phyloP scores from a whole-genome alignment of 2,329 filamentous ascomycete genomes.

The Furcasterigmium sp. region DNA sequence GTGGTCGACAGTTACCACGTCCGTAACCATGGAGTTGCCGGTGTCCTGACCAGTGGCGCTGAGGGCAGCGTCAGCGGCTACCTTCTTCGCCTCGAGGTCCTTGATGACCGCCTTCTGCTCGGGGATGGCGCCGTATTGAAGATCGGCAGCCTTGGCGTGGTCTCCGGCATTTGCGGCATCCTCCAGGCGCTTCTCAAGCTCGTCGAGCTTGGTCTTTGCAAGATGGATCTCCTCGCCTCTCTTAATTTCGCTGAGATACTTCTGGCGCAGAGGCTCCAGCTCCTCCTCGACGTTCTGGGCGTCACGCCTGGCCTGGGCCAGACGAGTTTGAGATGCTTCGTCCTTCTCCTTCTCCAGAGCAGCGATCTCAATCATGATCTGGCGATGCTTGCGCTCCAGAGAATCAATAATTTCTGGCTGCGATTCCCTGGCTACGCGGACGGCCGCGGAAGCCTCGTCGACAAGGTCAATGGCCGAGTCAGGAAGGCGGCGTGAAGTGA shows the following conservation, averaged over 20 bases:
- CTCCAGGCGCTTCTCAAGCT: constrained; percentile 84
- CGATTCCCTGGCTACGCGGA: constrained; percentile 90
- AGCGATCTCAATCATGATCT: constrained; percentile 96
- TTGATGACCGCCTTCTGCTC: constrained; percentile 81
- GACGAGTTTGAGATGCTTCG: constrained; percentile 79
- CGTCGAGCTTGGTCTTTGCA: constrained; percentile 90
- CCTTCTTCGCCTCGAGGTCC: constrained; percentile 74
- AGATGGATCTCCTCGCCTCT: constrained; percentile 90
- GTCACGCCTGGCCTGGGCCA: constrained; percentile 80
- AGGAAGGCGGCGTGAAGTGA: constrained; percentile 83
- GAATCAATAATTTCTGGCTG: constrained; percentile 95
- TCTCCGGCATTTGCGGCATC: constrained; percentile 87
- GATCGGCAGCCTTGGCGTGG: constrained; percentile 80
- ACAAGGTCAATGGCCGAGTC: constrained; percentile 96
- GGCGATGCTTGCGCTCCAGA: constrained; percentile 81
- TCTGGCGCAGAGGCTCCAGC: constrained; percentile 82
- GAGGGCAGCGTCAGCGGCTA: constrained; percentile 68
- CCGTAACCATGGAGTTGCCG: constrained; percentile 74
- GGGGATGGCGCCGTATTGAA: constrained; percentile 96
- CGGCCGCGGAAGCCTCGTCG: constrained; percentile 94
- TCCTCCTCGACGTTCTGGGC: constrained; percentile 94
- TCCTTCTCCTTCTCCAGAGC: constrained; percentile 92
- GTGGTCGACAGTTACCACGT: constrained; percentile 92
- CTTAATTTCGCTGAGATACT: constrained; percentile 90
- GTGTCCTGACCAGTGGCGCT: constrained; percentile 49